A percentile compares a stretch with the other conserved stretches of the same genome.
These are phyloP conservation scores for Aspergillus unguis DNA, from an alignment of 2,329 filamentous ascomycete species.

Conservation along the genomic window DNA sequence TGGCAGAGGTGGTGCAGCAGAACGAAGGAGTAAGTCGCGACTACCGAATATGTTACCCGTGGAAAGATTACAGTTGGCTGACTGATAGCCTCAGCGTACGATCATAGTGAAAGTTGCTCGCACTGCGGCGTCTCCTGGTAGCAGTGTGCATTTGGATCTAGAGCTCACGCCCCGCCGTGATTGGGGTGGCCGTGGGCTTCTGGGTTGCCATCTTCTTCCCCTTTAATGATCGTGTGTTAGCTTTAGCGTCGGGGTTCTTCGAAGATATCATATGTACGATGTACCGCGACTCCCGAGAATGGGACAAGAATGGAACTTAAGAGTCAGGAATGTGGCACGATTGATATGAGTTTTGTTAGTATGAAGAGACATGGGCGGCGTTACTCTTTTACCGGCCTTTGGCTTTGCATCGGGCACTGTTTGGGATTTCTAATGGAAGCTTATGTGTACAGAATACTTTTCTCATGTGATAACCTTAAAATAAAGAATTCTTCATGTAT, in stretches of 20 bases:
- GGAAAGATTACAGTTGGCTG: neutral
- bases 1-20: conserved; percentile 84
- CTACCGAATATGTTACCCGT: neutral
- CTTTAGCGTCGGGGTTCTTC: too few relatives aligned
- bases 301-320: neutral
- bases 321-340: conserved; percentile 19
- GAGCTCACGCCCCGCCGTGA: conserved; percentile 71
- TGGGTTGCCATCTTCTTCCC: conserved; percentile 88
- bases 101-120: conserved; percentile 67
- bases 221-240: conserved; percentile 49
- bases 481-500: conserved; percentile 2
- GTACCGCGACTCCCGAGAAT: neutral
- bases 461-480: neutral
- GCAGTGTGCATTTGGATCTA: conserved; percentile 58
- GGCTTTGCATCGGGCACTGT: neutral
- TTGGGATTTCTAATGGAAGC: neutral
- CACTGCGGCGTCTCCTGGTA: conserved; percentile 44
- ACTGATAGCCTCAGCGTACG: conserved; percentile 52
- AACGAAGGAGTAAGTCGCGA: conserved; percentile 73
- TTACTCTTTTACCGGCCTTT: conserved; percentile 1
- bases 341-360: conserved; percentile 13
- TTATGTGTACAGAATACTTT: neutral
- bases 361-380: conserved; percentile 9
- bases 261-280: too few relatives aligned
- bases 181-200: conserved; percentile 85